These are phyloP conservation scores for Nakazawaea sp. DNA, from an alignment of 805 yeast genomes.

Conservation along the genomic window DNA sequence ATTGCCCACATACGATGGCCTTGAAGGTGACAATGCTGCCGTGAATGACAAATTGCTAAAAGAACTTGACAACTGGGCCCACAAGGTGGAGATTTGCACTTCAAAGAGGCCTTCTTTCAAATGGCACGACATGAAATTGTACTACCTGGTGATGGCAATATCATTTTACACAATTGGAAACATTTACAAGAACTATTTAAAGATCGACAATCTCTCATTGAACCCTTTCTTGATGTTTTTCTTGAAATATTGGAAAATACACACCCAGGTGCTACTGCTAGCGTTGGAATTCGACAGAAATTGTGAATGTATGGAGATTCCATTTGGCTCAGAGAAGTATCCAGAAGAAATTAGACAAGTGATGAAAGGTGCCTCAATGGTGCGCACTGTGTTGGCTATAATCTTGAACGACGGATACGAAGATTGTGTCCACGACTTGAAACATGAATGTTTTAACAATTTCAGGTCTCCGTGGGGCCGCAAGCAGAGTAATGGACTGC, in stretches of 20 bases:
- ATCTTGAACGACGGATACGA: constrained; percentile 44
- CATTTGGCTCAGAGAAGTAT: constrained; percentile 16
- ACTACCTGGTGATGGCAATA: constrained; percentile 38
- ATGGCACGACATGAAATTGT: constrained; percentile 31
- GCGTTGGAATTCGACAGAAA: constrained; percentile 56
- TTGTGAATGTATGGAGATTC: constrained; percentile 34
- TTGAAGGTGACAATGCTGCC: constrained; percentile 21
- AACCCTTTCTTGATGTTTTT: constrained; percentile 60
- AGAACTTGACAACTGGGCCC: constrained; percentile 29
- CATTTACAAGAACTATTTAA: constrained; percentile 25
- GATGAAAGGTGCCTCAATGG: constrained; percentile 57
- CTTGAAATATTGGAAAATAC: constrained; percentile 59
- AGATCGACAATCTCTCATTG: constrained; percentile 30
- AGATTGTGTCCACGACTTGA: constrained; percentile 43
- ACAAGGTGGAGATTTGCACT: constrained; percentile 20
- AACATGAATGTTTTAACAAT: constrained; percentile 49
- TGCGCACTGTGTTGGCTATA: constrained; percentile 56
- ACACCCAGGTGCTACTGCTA: constrained; percentile 49
- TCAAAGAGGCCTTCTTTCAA: constrained; percentile 20
- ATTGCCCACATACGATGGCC: constrained; percentile 31
- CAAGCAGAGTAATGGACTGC: constrained; percentile 50
- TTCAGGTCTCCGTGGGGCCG: constrained; percentile 67
- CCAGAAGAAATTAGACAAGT: constrained; percentile 42
- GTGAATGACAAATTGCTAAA: constrained; percentile 29
- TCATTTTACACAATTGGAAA: constrained; percentile 37